Evolutionary conservation across 805 yeast species (phyloP).

Genomic region (Ogataea salicorniae): DNA sequence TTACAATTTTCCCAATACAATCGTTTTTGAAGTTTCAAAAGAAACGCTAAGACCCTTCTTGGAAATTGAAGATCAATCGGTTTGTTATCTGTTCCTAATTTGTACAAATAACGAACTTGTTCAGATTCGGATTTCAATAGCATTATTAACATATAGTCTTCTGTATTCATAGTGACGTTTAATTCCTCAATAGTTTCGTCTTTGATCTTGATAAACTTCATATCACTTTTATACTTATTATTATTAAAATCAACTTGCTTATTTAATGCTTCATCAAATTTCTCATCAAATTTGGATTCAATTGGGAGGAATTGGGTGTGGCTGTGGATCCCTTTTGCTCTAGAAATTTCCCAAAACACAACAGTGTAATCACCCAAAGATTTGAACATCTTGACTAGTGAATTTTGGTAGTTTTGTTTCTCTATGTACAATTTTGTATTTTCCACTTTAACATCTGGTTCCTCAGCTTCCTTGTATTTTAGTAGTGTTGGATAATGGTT

Average conservation of each 20-base stretch:
- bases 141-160: constrained; percentile 35
- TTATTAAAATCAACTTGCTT: constrained; percentile 43
- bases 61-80: constrained; percentile 77
- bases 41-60: constrained; percentile 65
- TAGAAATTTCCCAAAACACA: constrained; percentile 66
- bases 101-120: constrained; percentile 24
- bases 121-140: constrained; percentile 9
- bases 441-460: constrained; percentile 18
- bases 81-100: constrained; percentile 23
- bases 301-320: constrained; percentile 78
- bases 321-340: constrained; percentile 61
- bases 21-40: constrained; percentile 56
- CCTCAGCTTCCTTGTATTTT: constrained; percentile 23
- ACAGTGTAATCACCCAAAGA: constrained; percentile 38
- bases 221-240: constrained; percentile 36
- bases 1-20: constrained; percentile 73
- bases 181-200: constrained; percentile 18
- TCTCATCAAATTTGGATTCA: constrained; percentile 28
- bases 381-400: constrained; percentile 46
- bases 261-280: constrained; percentile 42
- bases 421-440: constrained; percentile 39
- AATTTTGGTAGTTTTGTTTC: constrained; percentile 38
- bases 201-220: constrained; percentile 37
- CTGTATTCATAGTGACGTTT: constrained; percentile 23
- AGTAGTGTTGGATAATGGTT: constrained; percentile 53